phyloP scores from a whole-genome alignment of 208 protist species.

The Acanthamoeba castellanii region DNA sequence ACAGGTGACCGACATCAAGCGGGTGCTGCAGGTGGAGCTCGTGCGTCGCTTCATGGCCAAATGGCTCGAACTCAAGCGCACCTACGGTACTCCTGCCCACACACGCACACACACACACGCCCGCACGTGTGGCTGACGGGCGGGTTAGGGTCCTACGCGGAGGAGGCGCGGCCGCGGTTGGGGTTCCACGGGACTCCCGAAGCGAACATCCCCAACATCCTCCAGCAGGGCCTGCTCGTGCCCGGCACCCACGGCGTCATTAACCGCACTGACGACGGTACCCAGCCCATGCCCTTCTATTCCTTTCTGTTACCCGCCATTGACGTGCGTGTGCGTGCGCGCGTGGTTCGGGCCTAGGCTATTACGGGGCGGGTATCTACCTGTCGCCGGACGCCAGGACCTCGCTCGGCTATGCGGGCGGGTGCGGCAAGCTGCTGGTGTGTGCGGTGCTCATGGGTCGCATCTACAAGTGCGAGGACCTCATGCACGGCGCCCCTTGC shows the following conservation, averaged over 20 bases:
- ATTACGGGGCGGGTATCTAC: conserved; percentile 43
- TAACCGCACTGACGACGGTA: not conserved
- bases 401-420: not conserved
- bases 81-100: not conserved
- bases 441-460: conserved; percentile 62
- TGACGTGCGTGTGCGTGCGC: not conserved
- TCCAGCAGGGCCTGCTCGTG: not conserved
- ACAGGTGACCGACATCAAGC: not conserved
- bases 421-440: conserved; percentile 10
- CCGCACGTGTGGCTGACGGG: not conserved
- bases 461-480: conserved; percentile 26
- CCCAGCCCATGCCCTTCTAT: too few relatives aligned
- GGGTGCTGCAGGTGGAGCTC: not conserved
- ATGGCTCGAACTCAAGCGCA: not conserved
- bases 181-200: not conserved
- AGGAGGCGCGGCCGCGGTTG: conserved; percentile 5
- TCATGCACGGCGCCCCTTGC: not conserved
- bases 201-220: not conserved
- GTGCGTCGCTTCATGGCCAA: not conserved
- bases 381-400: not conserved
- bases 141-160: not conserved
- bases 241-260: not conserved
- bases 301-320: too few relatives aligned
- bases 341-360: not conserved
- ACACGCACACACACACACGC: too few relatives aligned